A percentile compares a stretch with the other conserved stretches of the same genome.
Conservation (phyloP, 306 rosid genomes). For the Trifolium pratense region DNA sequence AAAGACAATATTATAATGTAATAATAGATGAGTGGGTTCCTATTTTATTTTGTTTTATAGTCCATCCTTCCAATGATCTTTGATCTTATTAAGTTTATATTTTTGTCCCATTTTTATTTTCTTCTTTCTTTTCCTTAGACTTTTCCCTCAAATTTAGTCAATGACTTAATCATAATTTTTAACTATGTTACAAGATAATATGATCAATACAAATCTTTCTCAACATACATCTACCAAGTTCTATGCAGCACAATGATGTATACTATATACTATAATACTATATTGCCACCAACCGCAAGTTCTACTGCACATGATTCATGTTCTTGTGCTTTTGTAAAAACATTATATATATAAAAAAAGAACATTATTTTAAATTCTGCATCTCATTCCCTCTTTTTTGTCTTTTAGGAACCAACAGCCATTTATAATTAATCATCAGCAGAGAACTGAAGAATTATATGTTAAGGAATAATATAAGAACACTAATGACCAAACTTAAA, state of each 20-base stretch:
- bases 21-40: no score
- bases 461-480: not conserved
- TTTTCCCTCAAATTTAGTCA: not conserved
- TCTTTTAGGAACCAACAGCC: not conserved
- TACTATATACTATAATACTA: not conserved
- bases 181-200: not conserved
- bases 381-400: not conserved
- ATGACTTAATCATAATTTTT: not conserved
- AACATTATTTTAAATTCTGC: not conserved
- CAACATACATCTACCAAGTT: slow-evolving; percentile 1
- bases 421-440: not conserved
- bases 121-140: not conserved
- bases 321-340: not conserved
- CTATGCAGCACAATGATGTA: not conserved
- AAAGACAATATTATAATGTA: no score
- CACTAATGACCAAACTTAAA: no score
- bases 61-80: not conserved
- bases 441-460: not conserved
- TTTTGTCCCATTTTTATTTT: not conserved
- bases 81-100: not conserved
- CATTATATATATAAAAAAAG: no score
- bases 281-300: not conserved
- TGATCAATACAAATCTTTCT: not conserved
- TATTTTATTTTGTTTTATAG: not conserved
- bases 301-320: not conserved